A percentile compares a stretch with the other conserved stretches of the same genome.
Evolutionary conservation across 1,284 basidiomycete species (phyloP).

Genomic region (Cutaneotrichosporon arboriforme): DNA sequence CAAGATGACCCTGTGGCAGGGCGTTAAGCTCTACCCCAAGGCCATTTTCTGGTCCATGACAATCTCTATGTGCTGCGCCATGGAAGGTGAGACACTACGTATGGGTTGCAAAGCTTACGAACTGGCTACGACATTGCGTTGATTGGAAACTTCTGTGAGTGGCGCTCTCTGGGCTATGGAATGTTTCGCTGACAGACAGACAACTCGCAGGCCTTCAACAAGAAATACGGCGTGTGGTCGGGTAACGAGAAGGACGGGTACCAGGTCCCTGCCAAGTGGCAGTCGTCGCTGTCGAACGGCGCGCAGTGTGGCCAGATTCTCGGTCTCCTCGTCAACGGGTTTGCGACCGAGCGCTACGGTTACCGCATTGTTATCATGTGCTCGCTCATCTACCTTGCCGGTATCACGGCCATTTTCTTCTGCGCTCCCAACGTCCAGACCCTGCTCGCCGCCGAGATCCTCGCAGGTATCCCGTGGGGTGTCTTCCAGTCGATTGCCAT

Average conservation of each 20-base stretch:
- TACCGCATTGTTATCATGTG: slow-evolving; percentile 20
- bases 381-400: slow-evolving; percentile 23
- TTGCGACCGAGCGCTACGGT: slow-evolving; percentile 19
- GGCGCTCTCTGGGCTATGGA: neutral
- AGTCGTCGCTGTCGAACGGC: slow-evolving; percentile 21
- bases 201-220: slow-evolving; percentile 17
- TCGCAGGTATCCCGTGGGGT: slow-evolving; percentile 29
- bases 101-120: neutral
- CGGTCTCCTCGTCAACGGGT: slow-evolving; percentile 22
- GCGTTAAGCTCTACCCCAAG: slow-evolving; percentile 32
- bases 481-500: slow-evolving; percentile 19
- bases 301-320: slow-evolving; percentile 14
- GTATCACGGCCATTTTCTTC: slow-evolving; percentile 40
- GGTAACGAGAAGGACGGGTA: neutral
- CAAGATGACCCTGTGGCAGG: slow-evolving; percentile 39
- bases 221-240: slow-evolving; percentile 22
- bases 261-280: slow-evolving; percentile 19
- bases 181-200: neutral
- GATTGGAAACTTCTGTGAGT: slow-evolving; percentile 3
- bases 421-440: slow-evolving; percentile 27
- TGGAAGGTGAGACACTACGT: slow-evolving; percentile 5
- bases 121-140: slow-evolving; percentile 18
- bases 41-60: slow-evolving; percentile 14
- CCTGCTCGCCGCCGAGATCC: slow-evolving; percentile 23
- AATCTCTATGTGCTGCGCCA: slow-evolving; percentile 1